Evolutionary conservation across 345 rosid species (phyloP).

Genomic region (Eucalyptus urophylla): DNA sequence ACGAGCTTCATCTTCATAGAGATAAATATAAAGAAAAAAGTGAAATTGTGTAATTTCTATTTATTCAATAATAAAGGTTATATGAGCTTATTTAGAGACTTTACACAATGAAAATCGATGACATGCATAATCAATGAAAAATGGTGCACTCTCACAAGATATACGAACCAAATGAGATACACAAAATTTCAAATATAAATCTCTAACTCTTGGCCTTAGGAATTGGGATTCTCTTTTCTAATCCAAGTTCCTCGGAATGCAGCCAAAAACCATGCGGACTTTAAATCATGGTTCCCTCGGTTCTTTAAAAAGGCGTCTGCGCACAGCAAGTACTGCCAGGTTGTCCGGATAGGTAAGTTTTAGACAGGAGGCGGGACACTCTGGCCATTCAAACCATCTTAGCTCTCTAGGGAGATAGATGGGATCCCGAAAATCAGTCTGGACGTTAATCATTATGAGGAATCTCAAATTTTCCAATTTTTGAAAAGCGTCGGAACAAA

Average conservation of each 20-base stretch:
- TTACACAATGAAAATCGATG: too few species aligned
- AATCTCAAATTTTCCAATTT: neutral
- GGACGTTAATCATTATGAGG: neutral
- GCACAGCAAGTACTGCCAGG: neutral
- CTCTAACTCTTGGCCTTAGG: neutral
- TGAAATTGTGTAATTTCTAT: too few species aligned
- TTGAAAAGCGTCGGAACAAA: neutral
- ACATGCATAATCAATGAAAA: too few species aligned
- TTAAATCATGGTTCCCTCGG: neutral
- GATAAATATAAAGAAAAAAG: too few species aligned
- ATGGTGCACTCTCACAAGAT: too few species aligned
- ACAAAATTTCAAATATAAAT: fast-evolving
- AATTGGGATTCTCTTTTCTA: neutral
- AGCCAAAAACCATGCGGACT: neutral
- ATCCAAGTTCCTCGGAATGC: neutral
- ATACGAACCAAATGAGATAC: too few species aligned
- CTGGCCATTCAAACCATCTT: neutral
- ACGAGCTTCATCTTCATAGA: too few species aligned
- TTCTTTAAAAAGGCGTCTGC: neutral
- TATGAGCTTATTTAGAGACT: too few species aligned
- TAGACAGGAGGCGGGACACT: neutral
- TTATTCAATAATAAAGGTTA: too few species aligned
- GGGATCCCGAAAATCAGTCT: neutral
- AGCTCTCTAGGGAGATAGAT: neutral
- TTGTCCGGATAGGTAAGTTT: neutral